A percentile compares a stretch with the other conserved stretches of the same genome.
phyloP scores from a whole-genome alignment of 306 rosid genomes.

The Inga leiocalycina region DNA sequence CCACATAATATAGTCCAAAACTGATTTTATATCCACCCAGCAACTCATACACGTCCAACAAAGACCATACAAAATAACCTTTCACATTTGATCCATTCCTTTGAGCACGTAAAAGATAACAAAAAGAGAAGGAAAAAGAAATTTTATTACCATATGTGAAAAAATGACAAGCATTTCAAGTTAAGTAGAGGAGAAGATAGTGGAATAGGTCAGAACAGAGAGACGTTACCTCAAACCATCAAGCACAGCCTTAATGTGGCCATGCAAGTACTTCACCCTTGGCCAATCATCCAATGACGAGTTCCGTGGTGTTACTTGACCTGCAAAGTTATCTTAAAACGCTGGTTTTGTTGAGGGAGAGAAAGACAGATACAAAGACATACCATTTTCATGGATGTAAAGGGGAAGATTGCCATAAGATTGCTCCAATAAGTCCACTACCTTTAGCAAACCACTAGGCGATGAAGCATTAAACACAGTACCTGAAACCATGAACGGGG shows the following conservation, averaged over 20 bases:
- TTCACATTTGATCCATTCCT: constrained; percentile 34
- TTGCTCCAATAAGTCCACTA: background rate
- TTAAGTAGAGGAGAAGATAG: background rate
- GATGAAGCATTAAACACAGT: background rate
- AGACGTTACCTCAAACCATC: background rate
- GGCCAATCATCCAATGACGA: constrained; percentile 53
- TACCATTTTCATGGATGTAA: constrained; percentile 1
- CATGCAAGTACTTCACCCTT: constrained; percentile 48
- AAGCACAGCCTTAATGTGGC: constrained; percentile 28
- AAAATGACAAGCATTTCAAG: background rate
- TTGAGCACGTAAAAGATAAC: background rate
- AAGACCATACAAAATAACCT: constrained; percentile 37
- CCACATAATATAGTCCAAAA: constrained; percentile 26
- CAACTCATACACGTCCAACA: constrained; percentile 27
- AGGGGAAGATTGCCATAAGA: constrained; percentile 9
- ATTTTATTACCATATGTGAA: background rate
- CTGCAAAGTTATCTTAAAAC: constrained; percentile 27
- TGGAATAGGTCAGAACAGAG: background rate
- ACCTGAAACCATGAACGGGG: background rate
- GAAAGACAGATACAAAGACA: background rate
- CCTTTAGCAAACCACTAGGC: constrained; percentile 18
- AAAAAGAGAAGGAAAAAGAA: background rate
- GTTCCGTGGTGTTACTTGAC: constrained; percentile 43
- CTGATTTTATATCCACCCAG: constrained; percentile 20
- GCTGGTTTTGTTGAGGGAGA: background rate